Conservation (phyloP, 805 yeast species). For the Saccharomycopsis sp. region DNA sequence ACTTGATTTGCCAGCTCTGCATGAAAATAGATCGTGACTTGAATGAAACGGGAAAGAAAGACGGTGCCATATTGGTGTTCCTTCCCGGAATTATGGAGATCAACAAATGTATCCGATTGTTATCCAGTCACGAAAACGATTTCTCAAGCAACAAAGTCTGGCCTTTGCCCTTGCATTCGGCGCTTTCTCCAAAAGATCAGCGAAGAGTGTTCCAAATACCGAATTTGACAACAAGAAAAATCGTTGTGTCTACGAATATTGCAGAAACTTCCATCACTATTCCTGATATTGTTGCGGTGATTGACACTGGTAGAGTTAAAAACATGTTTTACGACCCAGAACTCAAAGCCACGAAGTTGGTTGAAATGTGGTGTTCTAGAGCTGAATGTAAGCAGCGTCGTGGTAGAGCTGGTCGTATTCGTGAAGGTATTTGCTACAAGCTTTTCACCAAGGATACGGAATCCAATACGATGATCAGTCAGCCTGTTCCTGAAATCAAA, state of each 20-base stretch:
- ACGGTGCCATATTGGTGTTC: constrained; percentile 79
- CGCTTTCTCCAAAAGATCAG: constrained; percentile 77
- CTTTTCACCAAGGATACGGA: constrained; percentile 62
- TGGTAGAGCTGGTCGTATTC: constrained; percentile 98
- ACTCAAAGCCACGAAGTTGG: constrained; percentile 60
- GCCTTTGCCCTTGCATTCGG: constrained; percentile 79
- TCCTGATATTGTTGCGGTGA: constrained; percentile 87
- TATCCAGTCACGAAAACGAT: constrained; percentile 22
- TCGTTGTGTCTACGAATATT: constrained; percentile 85
- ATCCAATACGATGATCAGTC: constrained; percentile 48
- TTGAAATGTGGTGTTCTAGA: constrained; percentile 80
- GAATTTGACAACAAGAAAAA: constrained; percentile 53
- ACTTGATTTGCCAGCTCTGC: constrained; percentile 55
- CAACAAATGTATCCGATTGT: constrained; percentile 47
- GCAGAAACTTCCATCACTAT: constrained; percentile 98
- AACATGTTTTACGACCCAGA: constrained; percentile 63
- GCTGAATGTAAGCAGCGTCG: constrained; percentile 89
- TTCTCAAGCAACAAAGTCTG: constrained; percentile 24
- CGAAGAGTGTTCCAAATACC: constrained; percentile 60
- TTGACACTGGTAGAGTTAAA: constrained; percentile 84
- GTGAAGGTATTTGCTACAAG: constrained; percentile 74
- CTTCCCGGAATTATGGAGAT: constrained; percentile 91
- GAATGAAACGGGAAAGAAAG: constrained; percentile 26
- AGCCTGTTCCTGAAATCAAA: constrained; percentile 85
- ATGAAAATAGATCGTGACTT: constrained; percentile 45